phyloP scores from a whole-genome alignment of 2,329 filamentous ascomycete species.

The Rhinocladiella similis region DNA sequence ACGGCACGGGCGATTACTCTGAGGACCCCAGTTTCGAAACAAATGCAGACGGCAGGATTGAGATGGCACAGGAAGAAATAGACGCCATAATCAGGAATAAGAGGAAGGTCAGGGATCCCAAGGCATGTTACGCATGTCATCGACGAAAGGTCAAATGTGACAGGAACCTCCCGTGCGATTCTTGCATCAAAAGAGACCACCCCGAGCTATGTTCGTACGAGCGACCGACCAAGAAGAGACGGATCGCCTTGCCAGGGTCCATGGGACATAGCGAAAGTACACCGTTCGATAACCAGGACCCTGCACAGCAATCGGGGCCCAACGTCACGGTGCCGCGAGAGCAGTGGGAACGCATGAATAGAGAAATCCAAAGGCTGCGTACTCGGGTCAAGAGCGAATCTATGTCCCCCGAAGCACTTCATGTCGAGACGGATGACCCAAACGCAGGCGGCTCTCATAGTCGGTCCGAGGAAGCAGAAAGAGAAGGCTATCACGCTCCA shows the following conservation, averaged over 20 bases:
- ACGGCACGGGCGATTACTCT: slow-evolving; percentile 13
- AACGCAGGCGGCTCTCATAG: slow-evolving; percentile 15
- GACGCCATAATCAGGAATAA: slow-evolving; percentile 50
- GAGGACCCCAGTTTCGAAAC: slow-evolving; percentile 21
- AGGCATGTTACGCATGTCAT: slow-evolving; percentile 31
- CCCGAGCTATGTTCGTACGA: slow-evolving; percentile 52
- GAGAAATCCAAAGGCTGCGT: slow-evolving; percentile 22
- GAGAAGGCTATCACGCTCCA: slow-evolving; percentile 60
- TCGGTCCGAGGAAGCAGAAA: slow-evolving; percentile 32
- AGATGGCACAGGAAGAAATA: slow-evolving; percentile 47
- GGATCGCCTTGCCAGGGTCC: slow-evolving; percentile 29
- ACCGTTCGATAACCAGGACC: slow-evolving; percentile 13
- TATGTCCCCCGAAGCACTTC: slow-evolving; percentile 7
- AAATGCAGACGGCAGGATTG: slow-evolving; percentile 25
- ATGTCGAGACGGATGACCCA: slow-evolving; percentile 12
- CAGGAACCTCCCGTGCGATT: slow-evolving; percentile 50
- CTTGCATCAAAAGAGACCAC: slow-evolving; percentile 51
- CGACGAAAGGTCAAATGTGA: slow-evolving; percentile 46
- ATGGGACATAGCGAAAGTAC: slow-evolving; percentile 16
- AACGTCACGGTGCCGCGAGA: slow-evolving; percentile 30
- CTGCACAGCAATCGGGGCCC: slow-evolving; percentile 19
- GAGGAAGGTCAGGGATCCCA: slow-evolving; percentile 50
- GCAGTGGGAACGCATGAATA: slow-evolving; percentile 30
- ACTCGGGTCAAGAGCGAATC: slow-evolving; percentile 6
- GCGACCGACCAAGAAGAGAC: slow-evolving; percentile 48